Evolutionary conservation across 345 rosid genomes (phyloP), one percentile per base, ranked within the genome.

Genomic region (Eucalyptus tenuipes): DNA sequence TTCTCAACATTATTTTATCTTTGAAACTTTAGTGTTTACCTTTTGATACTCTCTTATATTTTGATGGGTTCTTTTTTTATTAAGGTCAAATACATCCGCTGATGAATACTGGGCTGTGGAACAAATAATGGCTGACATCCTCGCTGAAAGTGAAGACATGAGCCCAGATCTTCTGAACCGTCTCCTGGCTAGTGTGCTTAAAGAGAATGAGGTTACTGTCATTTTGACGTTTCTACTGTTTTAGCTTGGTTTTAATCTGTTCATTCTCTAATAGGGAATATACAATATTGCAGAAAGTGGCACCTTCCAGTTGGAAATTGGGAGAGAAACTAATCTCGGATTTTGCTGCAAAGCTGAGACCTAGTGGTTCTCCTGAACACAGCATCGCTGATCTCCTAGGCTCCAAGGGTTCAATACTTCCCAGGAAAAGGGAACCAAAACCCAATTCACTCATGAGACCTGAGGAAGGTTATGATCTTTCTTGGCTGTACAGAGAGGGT

Each of bases 111-210:
- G 87, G 44, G 92, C 97, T 37, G 95, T 96, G 97, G 99, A 94
- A 85, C 90, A 92, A 90, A 93, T 95, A 85, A 95, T 96, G 99
- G 92, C 94, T 14, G 49, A 93, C 79, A 91, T 94, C 55, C 88
- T 95, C 49, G 92, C 91, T 88, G 94, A 95, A 95, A 94, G 93
- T 86, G 98, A 96, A 25, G 93, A 90, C 40, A 88, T 95, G 49
- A 92, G 96, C 49, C 27, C 79, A 85, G 94, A 90, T 89, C 92
- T 95, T 90, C 94, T 96, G 52, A 86, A 86, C 81, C 81, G 85
- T 57, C 97, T 96, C 88, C 91, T 96, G 91, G 90, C 92, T 86
- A 92, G 93, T 91, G 93, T 94, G 61, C 91, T 91, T 87, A 90
- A 92, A 88, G 96, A 93, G 79, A 93, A 92, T 85, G 93, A 93